Conservation (phyloP, 441 rosid genomes). For the Mallotus repandus region DNA sequence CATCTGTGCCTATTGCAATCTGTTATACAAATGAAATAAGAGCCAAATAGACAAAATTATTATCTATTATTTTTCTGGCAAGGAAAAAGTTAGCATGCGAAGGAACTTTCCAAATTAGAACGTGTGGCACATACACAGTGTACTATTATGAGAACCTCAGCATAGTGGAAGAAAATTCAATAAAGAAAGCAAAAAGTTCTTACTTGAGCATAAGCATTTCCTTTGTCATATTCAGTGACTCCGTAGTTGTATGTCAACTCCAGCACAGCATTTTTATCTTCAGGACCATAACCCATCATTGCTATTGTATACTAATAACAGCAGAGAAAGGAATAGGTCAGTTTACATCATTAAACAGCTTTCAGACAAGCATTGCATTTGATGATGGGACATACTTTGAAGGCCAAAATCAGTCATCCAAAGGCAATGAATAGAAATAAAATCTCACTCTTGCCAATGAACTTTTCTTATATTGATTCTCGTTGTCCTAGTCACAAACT, state of each 20-base stretch:
- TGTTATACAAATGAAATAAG: slow-evolving; percentile 31
- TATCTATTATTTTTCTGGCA: background rate
- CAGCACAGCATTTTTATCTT: slow-evolving; percentile 77
- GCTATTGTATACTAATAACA: slow-evolving; percentile 66
- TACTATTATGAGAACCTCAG: background rate
- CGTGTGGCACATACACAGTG: background rate
- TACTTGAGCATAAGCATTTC: slow-evolving; percentile 94
- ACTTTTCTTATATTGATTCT: background rate
- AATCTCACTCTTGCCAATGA: background rate
- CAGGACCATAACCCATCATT: slow-evolving; percentile 96
- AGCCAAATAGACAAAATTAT: slow-evolving; percentile 3
- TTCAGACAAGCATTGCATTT: background rate
- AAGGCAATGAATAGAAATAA: background rate
- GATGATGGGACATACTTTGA: background rate
- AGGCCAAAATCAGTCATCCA: background rate
- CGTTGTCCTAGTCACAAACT: too few species aligned
- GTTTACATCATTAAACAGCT: background rate
- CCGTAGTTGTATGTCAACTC: slow-evolving; percentile 95
- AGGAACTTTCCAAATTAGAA: background rate
- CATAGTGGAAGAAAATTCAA: background rate
- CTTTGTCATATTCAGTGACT: slow-evolving; percentile 81
- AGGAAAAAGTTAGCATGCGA: background rate
- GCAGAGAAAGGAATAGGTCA: background rate
- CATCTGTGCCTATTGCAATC: slow-evolving; percentile 95
- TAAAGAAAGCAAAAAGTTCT: background rate